Evolutionary conservation across 257 asterid species (phyloP), one percentile per base, ranked within the genome.

Genomic region (Thymus quinquecostatus): DNA sequence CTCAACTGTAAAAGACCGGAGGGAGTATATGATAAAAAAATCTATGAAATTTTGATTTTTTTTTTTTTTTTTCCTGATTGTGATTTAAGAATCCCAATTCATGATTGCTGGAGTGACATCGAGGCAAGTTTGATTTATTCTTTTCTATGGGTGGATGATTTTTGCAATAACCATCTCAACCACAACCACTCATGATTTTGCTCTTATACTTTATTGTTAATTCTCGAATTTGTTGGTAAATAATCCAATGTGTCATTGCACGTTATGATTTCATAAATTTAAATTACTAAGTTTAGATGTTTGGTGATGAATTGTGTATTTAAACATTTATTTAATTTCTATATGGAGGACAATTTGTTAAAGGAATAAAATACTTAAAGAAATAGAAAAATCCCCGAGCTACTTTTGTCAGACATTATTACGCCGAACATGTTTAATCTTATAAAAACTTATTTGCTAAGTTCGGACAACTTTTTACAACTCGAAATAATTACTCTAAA

Each of bases 51-150:
- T 11, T 60, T 2, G 21, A 32, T 2, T 13, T 8, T 5, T 5
- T 5, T 41, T 2, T 5, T 21, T 21, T 21, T 21, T 21, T 21
- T 21, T 43, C 8, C 50, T 10, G 21, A 5, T 33, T 60, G 14
- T 43, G 47, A 73, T 61, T 67, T 27, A 32, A 50, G 61, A 66
- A 41, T 70, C 73, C 73, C 44, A 74, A 69, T 55, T 77, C 76
- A 71, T 54, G 50, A 21, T 6, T 55, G 74, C 76, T 65, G 32
- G 59, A 51, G 69, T 70, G 71, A 60, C 53, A 47, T 51, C 68
- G 64, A 70, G 27, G 53, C 45, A 8, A 11, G 0, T 30, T 8
- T 4, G 9, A 9, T 8, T 40, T 10, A 32, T 43, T 71, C 56
- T 12, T 5, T 43, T 1, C 1, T 21, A 62, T 63, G 60, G 68